phyloP scores from a whole-genome alignment of 305 asterid genomes.

The Fraxinus sp. region DNA sequence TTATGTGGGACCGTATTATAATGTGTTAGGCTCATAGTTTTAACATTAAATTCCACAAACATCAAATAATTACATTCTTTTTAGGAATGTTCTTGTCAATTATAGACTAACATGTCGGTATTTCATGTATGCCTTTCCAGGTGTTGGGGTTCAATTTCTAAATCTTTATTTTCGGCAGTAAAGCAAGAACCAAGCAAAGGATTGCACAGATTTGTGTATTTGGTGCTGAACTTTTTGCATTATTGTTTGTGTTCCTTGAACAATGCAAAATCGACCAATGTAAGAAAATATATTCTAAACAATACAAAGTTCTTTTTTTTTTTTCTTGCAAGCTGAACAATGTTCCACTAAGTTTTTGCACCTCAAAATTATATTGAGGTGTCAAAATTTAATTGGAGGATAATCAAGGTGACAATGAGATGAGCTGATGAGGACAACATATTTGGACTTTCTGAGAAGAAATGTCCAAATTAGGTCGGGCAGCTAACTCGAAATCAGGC shows the following conservation, averaged over 20 bases:
- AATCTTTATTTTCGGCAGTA: background rate
- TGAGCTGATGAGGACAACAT: background rate
- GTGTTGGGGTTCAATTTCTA: slow-evolving; percentile 18
- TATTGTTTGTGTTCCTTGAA: background rate
- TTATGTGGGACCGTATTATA: background rate
- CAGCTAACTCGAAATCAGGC: too few species aligned
- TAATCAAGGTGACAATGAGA: background rate
- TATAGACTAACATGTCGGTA: background rate
- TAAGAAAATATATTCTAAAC: background rate
- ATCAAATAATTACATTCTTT: background rate
- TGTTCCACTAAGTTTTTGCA: background rate
- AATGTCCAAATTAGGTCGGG: background rate
- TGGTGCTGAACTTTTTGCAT: background rate
- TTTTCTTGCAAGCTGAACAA: background rate
- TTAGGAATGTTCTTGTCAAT: background rate
- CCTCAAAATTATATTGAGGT: background rate
- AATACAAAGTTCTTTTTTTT: background rate
- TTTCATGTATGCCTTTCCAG: slow-evolving; percentile 6
- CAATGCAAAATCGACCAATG: slow-evolving; percentile 3
- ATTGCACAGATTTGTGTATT: slow-evolving; percentile 1
- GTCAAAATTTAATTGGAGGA: background rate
- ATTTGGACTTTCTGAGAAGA: background rate
- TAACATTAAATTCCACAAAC: slow-evolving; percentile 11
- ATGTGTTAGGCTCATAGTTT: background rate
- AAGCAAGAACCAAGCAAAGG: background rate